Evolutionary conservation across 108 stramenopile genomes (phyloP).

Genomic region (Skeletonema menzelii): DNA sequence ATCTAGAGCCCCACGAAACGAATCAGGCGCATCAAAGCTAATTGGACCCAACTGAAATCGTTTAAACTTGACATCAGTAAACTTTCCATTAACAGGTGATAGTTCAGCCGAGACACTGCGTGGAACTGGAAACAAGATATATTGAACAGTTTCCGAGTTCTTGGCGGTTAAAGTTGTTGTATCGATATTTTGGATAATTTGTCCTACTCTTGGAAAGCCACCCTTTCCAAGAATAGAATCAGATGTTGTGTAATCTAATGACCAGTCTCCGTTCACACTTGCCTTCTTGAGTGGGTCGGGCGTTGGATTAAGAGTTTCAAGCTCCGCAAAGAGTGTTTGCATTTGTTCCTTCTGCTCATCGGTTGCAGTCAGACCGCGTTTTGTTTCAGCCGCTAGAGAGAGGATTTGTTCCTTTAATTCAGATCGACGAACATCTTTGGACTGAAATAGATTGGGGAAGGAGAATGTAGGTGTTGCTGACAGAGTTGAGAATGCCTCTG

Average conservation of each 20-base stretch:
- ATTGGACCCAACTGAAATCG: constrained; percentile 51
- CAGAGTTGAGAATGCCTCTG: not conserved
- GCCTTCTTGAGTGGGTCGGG: constrained; percentile 39
- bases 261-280: constrained; percentile 56
- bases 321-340: constrained; percentile 32
- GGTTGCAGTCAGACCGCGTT: constrained; percentile 49
- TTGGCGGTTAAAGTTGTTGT: constrained; percentile 41
- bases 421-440: constrained; percentile 13
- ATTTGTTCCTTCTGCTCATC: constrained; percentile 48
- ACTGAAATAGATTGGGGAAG: constrained; percentile 9
- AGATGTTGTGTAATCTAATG: constrained; percentile 55
- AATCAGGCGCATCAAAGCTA: constrained; percentile 56
- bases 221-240: constrained; percentile 52
- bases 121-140: constrained; percentile 40
- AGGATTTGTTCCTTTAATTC: constrained; percentile 45
- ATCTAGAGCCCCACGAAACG: constrained; percentile 53
- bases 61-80: constrained; percentile 56
- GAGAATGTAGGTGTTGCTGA: not conserved
- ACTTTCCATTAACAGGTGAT: constrained; percentile 40
- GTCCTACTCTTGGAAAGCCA: constrained; percentile 45
- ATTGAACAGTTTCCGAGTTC: constrained; percentile 55
- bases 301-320: constrained; percentile 55
- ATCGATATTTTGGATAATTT: constrained; percentile 55
- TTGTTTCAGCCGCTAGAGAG: constrained; percentile 35
- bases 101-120: constrained; percentile 49